phyloP scores from a whole-genome alignment of 768 basidiomycete genomes.

The Boletus vinaceobasis region DNA sequence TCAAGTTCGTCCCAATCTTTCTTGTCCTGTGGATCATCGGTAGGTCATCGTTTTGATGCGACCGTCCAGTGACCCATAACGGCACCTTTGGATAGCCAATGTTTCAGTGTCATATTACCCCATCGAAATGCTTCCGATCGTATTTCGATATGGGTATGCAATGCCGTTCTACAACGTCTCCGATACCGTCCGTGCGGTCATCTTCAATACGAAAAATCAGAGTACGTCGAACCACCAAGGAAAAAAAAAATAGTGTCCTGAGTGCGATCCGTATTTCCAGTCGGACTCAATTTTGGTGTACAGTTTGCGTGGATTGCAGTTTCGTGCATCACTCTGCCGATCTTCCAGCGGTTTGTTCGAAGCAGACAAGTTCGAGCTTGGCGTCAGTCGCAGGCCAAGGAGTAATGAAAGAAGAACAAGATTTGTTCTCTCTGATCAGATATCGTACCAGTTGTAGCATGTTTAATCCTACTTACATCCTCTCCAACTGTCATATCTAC shows the following conservation, averaged over 20 bases:
- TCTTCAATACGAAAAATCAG: conserved; percentile 64
- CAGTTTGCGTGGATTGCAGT: conserved; percentile 53
- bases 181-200: conserved; percentile 52
- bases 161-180: conserved; percentile 73
- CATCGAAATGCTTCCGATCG: conserved; percentile 50
- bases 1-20: conserved; percentile 54
- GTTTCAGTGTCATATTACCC: conserved; percentile 58
- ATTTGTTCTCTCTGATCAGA: background rate
- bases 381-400: conserved; percentile 14
- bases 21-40: conserved; percentile 64
- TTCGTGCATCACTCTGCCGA: conserved; percentile 50
- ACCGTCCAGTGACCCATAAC: background rate
- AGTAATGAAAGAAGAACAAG: background rate
- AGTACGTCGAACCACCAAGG: conserved; percentile 36
- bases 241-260: background rate
- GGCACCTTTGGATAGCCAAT: conserved; percentile 39
- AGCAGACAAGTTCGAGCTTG: conserved; percentile 23
- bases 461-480: background rate
- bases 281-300: conserved; percentile 61
- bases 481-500: background rate
- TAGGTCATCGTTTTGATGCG: conserved; percentile 15
- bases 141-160: conserved; percentile 68
- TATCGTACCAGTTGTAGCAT: background rate
- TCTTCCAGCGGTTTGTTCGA: conserved; percentile 46
- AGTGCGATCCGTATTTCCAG: conserved; percentile 29